A percentile compares a stretch with the other conserved stretches of the same genome.
Conservation (phyloP, 2,329 filamentous ascomycete genomes). For the Xylariaceae sp. region DNA sequence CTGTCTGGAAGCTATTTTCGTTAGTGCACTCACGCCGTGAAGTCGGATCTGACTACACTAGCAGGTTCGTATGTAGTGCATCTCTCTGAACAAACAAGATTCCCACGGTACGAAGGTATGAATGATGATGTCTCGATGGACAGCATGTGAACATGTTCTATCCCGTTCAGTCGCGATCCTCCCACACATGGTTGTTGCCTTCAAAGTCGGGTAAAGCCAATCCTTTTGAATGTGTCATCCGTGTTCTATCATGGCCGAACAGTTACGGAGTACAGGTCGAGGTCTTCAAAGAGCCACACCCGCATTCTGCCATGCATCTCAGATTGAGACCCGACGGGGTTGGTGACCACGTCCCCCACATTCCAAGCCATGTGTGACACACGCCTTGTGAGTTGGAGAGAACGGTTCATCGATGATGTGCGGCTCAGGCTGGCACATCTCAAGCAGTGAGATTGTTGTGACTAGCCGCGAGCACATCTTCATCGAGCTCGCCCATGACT, state of each 20-base stretch:
- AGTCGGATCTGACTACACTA: background rate
- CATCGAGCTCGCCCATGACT: constrained; percentile 86
- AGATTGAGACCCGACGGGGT: background rate
- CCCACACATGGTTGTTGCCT: background rate
- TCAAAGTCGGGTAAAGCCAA: background rate
- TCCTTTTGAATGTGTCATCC: background rate
- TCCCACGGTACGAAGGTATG: background rate
- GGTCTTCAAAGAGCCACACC: background rate
- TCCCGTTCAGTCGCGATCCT: background rate
- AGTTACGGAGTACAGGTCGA: background rate
- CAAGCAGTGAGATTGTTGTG: constrained; percentile 11
- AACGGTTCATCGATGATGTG: background rate
- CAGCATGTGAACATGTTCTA: background rate
- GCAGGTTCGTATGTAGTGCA: too few species aligned
- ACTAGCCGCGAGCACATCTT: constrained; percentile 61
- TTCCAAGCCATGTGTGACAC: constrained; percentile 4
- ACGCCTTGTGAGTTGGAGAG: background rate
- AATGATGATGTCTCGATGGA: background rate
- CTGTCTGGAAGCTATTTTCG: background rate
- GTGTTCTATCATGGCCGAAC: too few species aligned
- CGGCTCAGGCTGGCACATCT: background rate
- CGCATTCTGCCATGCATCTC: background rate
- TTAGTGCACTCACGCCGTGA: background rate
- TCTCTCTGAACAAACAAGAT: background rate
- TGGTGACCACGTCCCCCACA: background rate